Percentiles rank a stretch among this genome's conserved stretches.
Evolutionary conservation across 352 stramenopile genomes (phyloP).

Genomic region (Pythium sukuiense): DNA sequence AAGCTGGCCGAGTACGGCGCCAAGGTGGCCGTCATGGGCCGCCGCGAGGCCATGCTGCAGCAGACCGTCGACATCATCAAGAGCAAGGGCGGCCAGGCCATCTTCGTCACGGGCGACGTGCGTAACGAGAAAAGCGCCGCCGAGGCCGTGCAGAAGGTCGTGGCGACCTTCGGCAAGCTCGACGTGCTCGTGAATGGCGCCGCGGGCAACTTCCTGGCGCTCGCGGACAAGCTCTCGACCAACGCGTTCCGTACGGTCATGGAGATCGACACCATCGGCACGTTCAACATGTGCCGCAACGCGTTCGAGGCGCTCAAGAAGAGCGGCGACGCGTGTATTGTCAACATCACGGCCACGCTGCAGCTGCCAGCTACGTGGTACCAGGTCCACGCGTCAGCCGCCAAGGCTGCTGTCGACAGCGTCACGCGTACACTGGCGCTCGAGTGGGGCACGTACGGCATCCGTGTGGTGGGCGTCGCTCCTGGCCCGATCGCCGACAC

Average conservation of each 20-base stretch:
- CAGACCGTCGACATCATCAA: conserved; percentile 65
- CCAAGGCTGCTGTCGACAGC: conserved; percentile 95
- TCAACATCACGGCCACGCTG: conserved; percentile 96
- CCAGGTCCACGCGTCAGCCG: conserved; percentile 94
- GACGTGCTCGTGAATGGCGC: conserved; percentile 94
- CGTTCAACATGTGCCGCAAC: conserved; percentile 95
- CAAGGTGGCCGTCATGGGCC: conserved; percentile 92
- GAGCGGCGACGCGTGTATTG: conserved; percentile 76
- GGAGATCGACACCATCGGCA: conserved; percentile 95
- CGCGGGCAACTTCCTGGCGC: conserved; percentile 93
- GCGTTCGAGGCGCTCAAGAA: conserved; percentile 83
- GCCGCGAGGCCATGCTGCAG: conserved; percentile 89
- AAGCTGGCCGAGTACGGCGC: conserved; percentile 91
- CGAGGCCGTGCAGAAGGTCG: conserved; percentile 70
- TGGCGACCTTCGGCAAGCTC: conserved; percentile 83
- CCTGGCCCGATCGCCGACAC: conserved; percentile 95
- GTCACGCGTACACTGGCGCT: conserved; percentile 93
- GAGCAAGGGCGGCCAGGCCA: conserved; percentile 50
- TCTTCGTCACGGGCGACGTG: conserved; percentile 79
- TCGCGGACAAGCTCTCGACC: conserved; percentile 85
- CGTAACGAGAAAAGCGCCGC: conserved; percentile 79
- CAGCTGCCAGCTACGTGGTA: conserved; percentile 92
- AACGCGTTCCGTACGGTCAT: conserved; percentile 96
- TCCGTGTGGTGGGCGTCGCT: conserved; percentile 94
- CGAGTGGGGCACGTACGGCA: conserved; percentile 95